Evolutionary conservation across 495 filamentous ascomycete genomes (phyloP), one percentile per base, ranked within the genome.

Genomic region (Aspergillus carlsbadensis): DNA sequence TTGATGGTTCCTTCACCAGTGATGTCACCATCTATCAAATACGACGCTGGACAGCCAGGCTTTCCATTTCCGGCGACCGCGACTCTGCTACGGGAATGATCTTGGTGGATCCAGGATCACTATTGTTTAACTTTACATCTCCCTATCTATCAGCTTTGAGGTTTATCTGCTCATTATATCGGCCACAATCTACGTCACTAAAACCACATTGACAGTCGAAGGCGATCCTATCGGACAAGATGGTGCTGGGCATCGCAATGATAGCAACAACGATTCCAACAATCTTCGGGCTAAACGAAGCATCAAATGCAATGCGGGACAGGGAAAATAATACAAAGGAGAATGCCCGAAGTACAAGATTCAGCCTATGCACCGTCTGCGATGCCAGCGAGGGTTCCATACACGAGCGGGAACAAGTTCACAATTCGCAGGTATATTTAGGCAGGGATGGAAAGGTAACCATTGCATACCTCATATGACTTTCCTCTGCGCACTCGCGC

Each of bases 201-300:
- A n/a, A n/a, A n/a, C n/a, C n/a, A n/a, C n/a, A n/a, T n/a, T n/a
- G 10, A 15, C 40, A 13, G 10, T 7, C 13, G 10, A 15, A 42
- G 39, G 39, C 40, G 22, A 15, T 13, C 13, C 26, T 44, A 37
- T 17, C 53, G 39, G 26, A 45, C 51, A 60, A 53, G 2, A 68
- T 70, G 65, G 65, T 70, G 1, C 20, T 70, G 6, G 65, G 67
- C 2, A 33, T 68, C 35, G 61, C 42, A 31, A 70, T 70, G 65
- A 70, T 70, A 59, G 53, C 63, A 21, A 51, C 65, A n/a, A 68
- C 68, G 67, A 21, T 70, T 54, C 67, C 67, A 7, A 70, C 65
- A 17, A 65, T 68, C 56, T 62, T 62, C 24, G 65, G 67, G 1
- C 46, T 70, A 7, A 70, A 65, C 44, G 65, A 70, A 48, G 64